Conservation (phyloP, 768 basidiomycete genomes). For the Neoboletus magnificus region DNA sequence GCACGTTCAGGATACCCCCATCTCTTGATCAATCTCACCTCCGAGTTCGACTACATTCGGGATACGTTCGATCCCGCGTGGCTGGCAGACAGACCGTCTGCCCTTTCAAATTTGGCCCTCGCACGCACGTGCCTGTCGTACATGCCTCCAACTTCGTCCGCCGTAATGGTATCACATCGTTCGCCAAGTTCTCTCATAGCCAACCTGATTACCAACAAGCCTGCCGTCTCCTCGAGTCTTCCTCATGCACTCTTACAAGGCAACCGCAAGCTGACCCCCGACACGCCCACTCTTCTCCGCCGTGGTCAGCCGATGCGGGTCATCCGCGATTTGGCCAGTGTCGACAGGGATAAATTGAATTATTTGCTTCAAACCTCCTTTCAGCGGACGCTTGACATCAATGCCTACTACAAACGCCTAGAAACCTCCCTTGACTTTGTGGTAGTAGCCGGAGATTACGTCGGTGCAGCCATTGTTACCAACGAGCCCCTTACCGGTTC, state of each 20-base stretch:
- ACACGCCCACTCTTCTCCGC: slow-evolving; percentile 91
- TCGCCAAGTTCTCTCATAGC: slow-evolving; percentile 93
- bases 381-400: slow-evolving; percentile 62
- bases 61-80: slow-evolving; percentile 80
- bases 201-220: slow-evolving; percentile 97
- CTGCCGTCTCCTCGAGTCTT: slow-evolving; percentile 90
- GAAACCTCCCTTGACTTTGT: slow-evolving; percentile 81
- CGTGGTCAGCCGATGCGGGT: slow-evolving; percentile 87
- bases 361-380: slow-evolving; percentile 88
- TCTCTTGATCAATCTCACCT: slow-evolving; percentile 89
- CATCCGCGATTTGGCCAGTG: slow-evolving; percentile 59
- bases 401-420: slow-evolving; percentile 77
- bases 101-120: slow-evolving; percentile 81
- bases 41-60: slow-evolving; percentile 82
- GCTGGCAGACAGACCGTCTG: slow-evolving; percentile 75
- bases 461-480: slow-evolving; percentile 92
- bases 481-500: slow-evolving; percentile 42
- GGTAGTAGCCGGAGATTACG: slow-evolving; percentile 93
- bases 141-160: slow-evolving; percentile 93
- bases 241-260: slow-evolving; percentile 91
- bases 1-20: slow-evolving; percentile 94
- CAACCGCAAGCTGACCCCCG: slow-evolving; percentile 77
- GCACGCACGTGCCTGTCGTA: slow-evolving; percentile 83
- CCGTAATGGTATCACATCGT: slow-evolving; percentile 95
- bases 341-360: slow-evolving; percentile 75